Evolutionary conservation across 208 protist species (phyloP), one percentile per base, ranked within the genome.

Genomic region (Crithidia fasciculata): DNA sequence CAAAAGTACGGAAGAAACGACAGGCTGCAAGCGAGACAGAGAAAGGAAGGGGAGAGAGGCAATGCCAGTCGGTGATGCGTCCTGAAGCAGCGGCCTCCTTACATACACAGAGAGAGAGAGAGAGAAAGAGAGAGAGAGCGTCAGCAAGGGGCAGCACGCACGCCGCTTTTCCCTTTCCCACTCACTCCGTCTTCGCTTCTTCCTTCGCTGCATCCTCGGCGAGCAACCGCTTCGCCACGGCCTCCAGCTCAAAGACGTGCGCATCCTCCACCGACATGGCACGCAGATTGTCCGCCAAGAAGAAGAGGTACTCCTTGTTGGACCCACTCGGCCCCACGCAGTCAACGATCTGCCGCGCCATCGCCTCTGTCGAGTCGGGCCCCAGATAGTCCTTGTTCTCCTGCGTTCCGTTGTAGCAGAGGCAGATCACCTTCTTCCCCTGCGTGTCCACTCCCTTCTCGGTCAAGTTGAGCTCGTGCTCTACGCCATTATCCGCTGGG

Each of bases 301-400:
- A 62, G 78, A 88, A 90, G 36, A 96, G 81, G 61, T 96, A 96
- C 68, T 96, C 91, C 5, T 65, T 58, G 68, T 96, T 94, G 15
- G 83, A 56, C 12, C 91, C 91, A 68, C 88, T 94, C 8, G 68
- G 60, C 10, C 91, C 91, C 5, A 13, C 60, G 59, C 76, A 76
- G n/a, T 74, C 64, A 19, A 91, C 45, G 50, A 96, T 93, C 47
- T 91, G 79, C 53, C 58, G 71, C 50, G 89, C 91, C 73, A 96
- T 92, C 36, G 52, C 73, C 54, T 91, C 80, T 56, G 88, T 81
- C 13, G 82, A 52, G 8, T 72, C 86, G 13, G 76, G 74, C 9
- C 91, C 91, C 15, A 93, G 69, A 72, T 87, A 95, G 69, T 93
- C 88, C 18, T 49, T 54, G 62, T 91, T 93, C 15, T 85, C 81